phyloP scores from a whole-genome alignment of 2,329 filamentous ascomycete species.

The Neonectria magnoliae region DNA sequence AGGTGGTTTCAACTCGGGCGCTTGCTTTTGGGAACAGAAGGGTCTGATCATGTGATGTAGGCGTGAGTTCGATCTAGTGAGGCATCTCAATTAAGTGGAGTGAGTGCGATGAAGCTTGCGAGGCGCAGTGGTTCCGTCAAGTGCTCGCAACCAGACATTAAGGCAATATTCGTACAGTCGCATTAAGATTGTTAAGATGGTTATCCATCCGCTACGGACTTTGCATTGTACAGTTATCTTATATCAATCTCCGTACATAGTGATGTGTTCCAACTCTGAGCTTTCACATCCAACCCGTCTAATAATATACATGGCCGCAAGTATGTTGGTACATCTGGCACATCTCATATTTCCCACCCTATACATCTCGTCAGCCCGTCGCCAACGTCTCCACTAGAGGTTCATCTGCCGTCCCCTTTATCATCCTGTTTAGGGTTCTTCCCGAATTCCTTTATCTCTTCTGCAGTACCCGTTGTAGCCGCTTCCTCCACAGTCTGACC shows the following conservation, averaged over 20 bases:
- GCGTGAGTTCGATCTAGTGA: background rate
- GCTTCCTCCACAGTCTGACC: slow-evolving; percentile 22
- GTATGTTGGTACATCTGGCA: slow-evolving; percentile 10
- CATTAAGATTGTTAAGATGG: background rate
- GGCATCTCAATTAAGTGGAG: background rate
- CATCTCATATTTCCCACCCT: slow-evolving; percentile 1
- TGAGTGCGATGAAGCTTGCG: background rate
- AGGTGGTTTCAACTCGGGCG: background rate
- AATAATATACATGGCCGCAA: slow-evolving; percentile 21
- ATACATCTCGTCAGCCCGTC: slow-evolving; percentile 21
- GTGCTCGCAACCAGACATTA: background rate
- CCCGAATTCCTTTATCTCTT: slow-evolving; percentile 19
- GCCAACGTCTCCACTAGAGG: slow-evolving; percentile 25
- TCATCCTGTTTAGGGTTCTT: slow-evolving; percentile 12
- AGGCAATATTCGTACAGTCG: background rate
- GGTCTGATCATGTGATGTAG: slow-evolving; percentile 44
- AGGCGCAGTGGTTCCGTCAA: background rate
- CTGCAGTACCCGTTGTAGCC: slow-evolving; percentile 14
- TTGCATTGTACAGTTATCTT: slow-evolving; percentile 30
- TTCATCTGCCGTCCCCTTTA: slow-evolving; percentile 13
- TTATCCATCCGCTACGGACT: background rate
- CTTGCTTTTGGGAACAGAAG: slow-evolving; percentile 10
- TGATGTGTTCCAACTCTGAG: background rate
- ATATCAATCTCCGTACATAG: background rate
- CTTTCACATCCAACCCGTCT: background rate